A percentile compares a stretch with the other conserved stretches of the same genome.
Conservation (phyloP, 2,329 filamentous ascomycete species). For the Venturia pyrina region DNA sequence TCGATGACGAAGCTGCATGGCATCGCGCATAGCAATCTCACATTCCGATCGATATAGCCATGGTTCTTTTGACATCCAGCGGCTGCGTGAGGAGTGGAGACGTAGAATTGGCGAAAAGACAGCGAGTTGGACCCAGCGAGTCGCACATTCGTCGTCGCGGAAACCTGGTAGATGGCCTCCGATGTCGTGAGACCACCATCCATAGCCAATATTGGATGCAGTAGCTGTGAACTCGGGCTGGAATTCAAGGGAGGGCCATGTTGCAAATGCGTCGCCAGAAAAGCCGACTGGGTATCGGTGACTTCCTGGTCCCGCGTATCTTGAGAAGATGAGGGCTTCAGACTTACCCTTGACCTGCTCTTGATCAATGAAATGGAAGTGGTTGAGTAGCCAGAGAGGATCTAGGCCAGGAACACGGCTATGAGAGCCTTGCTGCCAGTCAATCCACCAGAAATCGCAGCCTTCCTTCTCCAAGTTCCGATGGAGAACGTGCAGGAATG, state of each 20-base stretch:
- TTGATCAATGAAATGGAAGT: conserved; percentile 51
- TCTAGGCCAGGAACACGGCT: conserved; percentile 49
- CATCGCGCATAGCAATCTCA: conserved; percentile 35
- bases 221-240: conserved; percentile 59
- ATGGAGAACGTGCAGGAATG: conserved; percentile 49
- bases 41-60: conserved; percentile 45
- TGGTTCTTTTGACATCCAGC: conserved; percentile 52
- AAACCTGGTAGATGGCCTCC: conserved; percentile 51
- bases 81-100: conserved; percentile 48
- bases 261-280: conserved; percentile 50
- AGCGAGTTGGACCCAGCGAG: conserved; percentile 53
- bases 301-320: conserved; percentile 52
- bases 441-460: conserved; percentile 57
- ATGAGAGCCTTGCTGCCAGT: conserved; percentile 54
- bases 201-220: conserved; percentile 56
- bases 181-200: conserved; percentile 61
- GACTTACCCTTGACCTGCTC: conserved; percentile 29
- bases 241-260: conserved; percentile 51
- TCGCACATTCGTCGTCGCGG: conserved; percentile 48
- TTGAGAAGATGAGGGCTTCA: conserved; percentile 46
- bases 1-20: conserved; percentile 46
- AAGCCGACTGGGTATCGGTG: conserved; percentile 57
- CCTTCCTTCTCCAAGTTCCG: conserved; percentile 45
- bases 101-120: conserved; percentile 52
- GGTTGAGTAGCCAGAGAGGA: conserved; percentile 55